Base-by-base conservation (phyloP, 2,329 filamentous ascomycete genomes). In the Ceratocystis cacaofunesta region DNA sequence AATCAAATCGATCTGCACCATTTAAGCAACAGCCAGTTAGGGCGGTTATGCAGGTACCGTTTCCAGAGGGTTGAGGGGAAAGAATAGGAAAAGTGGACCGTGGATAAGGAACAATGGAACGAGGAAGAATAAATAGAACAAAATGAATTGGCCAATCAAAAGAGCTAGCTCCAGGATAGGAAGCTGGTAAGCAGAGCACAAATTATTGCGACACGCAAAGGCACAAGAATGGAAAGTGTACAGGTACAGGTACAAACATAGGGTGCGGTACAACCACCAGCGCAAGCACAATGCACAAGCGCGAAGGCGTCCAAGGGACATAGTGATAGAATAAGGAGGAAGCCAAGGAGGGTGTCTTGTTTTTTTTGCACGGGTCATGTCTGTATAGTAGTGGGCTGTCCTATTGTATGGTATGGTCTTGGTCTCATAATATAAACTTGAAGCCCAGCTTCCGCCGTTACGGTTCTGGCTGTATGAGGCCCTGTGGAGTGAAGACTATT, bases 1-100 rank as follows among this genome's bases (percentile, higher is more conserved):
- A 57, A 57, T 57, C 7, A 57, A 30, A 57, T 30, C 28, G 28
- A 8, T 15, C 19, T 22, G 41, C 30, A 43, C 30, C 17, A 22
- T 61, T 44, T 43, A 61, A 61, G 15, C 58, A 43, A 61, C 17
- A 7, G 58, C 58, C 5, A 41, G 32, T 52, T 5, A 32, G 52
- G 52, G 52, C 52, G 52, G 52, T 30, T 57, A 57, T 57, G 52
- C 52, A 57, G 52, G 52, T 57, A 57, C 52, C 8, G 10, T 32
- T 57, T 57, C 52, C 25, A 57, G 30, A 32, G 36, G 12, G 36
- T 6, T 30, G 8, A 28, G 28, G 52, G 22, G 12, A 32, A 57
- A 19, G 6, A 19, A 44, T 43, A 8, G 22, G 10, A 61, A 61
- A 30, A 57, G 52, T 57, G 52, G 52, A 15, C 15, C 22, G 17